Conservation (phyloP, 2,329 filamentous ascomycete species). For the Leptoxyphium fumago region DNA sequence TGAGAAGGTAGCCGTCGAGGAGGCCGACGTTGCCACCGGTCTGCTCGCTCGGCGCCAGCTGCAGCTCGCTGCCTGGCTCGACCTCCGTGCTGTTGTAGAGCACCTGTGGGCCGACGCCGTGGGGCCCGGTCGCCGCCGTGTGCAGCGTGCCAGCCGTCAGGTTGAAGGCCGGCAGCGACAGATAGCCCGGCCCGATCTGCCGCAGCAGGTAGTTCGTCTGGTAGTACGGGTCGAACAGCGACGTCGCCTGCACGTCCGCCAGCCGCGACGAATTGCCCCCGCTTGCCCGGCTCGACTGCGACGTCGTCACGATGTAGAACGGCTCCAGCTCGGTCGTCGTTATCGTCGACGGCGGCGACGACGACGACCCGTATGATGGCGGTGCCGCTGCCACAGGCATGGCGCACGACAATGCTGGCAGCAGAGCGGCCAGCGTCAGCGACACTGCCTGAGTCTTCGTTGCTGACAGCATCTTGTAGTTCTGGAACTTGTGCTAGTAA, state of each 20-base stretch:
- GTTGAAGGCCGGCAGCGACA: conserved; percentile 25
- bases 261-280: conserved; percentile 18
- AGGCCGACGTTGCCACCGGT: conserved; percentile 21
- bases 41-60: conserved; percentile 19
- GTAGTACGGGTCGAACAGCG: conserved; percentile 24
- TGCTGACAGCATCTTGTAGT: too few relatives aligned
- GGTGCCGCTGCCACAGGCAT: too few relatives aligned
- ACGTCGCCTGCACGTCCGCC: conserved; percentile 23
- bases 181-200: conserved; percentile 24
- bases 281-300: conserved; percentile 11
- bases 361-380: too few relatives aligned
- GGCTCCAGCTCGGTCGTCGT: background rate
- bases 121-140: conserved; percentile 15
- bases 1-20: conserved; percentile 22
- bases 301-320: conserved; percentile 28
- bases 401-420: too few relatives aligned
- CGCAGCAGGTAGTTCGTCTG: conserved; percentile 22
- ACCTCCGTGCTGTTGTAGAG: conserved; percentile 21
- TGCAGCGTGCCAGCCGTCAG: conserved; percentile 21
- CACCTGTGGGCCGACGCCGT: conserved; percentile 12
- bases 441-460: too few relatives aligned
- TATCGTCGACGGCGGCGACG: too few relatives aligned
- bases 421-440: too few relatives aligned
- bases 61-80: conserved; percentile 14
- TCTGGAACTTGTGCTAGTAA: too few relatives aligned